Percentiles rank a stretch among this genome's conserved stretches.
These are phyloP conservation scores for Spirogloea muscicola DNA, from an alignment of 139 green algal genomes.

Conservation along the genomic window DNA sequence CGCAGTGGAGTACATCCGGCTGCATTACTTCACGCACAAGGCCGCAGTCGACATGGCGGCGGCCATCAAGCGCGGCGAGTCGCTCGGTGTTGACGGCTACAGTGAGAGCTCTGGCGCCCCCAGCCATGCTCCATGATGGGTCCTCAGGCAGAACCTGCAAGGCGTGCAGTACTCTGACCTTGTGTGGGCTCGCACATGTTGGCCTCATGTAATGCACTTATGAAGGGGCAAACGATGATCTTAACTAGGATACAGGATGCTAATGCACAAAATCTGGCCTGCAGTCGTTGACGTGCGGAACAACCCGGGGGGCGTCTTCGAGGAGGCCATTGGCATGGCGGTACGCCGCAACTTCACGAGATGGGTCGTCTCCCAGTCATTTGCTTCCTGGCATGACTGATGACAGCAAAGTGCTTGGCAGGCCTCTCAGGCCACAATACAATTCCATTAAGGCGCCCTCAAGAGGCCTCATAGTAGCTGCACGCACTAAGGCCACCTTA, in stretches of 20 bases:
- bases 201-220: neutral
- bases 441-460: no score
- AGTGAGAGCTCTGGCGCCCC: conserved; percentile 28
- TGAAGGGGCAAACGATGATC: no score
- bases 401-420: conserved; percentile 7
- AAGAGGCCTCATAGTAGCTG: no score
- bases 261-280: no score
- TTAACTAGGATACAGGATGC: no score
- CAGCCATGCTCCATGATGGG: no score
- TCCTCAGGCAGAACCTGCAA: neutral
- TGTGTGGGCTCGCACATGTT: neutral
- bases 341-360: conserved; percentile 6
- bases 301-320: conserved; percentile 49
- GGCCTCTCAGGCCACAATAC: neutral
- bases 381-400: neutral
- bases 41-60: conserved; percentile 15
- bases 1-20: conserved; percentile 36
- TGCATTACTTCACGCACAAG: conserved; percentile 44
- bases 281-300: conserved; percentile 46
- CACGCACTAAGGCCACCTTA: conserved; percentile 2
- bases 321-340: conserved; percentile 45
- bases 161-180: neutral
- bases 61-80: conserved; percentile 29
- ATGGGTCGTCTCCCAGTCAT: conserved; percentile 4
- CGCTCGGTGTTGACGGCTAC: conserved; percentile 36